Conservation (phyloP, 2,329 filamentous ascomycete species). For the Sporothrix variecibatus region DNA sequence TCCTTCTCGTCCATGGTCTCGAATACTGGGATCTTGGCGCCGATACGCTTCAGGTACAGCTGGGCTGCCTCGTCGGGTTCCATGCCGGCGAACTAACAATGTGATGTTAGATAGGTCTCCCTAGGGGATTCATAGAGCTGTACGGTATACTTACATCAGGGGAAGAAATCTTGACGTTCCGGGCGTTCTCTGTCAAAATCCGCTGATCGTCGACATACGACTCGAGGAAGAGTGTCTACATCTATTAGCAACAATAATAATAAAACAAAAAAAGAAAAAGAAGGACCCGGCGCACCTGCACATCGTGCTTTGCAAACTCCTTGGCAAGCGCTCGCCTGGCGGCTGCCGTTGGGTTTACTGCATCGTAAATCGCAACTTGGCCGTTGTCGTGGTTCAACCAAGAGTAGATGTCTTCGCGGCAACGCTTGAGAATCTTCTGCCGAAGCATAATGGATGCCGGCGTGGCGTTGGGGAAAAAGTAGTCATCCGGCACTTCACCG, state of each 20-base stretch:
- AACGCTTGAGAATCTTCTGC: conserved; percentile 97
- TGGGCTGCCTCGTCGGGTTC: conserved; percentile 87
- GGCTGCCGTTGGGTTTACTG: conserved; percentile 85
- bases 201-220: conserved; percentile 90
- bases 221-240: conserved; percentile 90
- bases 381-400: conserved; percentile 97
- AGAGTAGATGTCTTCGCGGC: conserved; percentile 92
- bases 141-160: conserved; percentile 67
- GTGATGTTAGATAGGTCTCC: background rate
- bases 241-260: background rate
- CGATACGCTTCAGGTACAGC: conserved; percentile 86
- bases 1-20: conserved; percentile 95
- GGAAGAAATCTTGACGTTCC: conserved; percentile 96
- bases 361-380: conserved; percentile 97
- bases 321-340: conserved; percentile 84
- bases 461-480: conserved; percentile 95
- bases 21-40: conserved; percentile 90
- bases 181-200: conserved; percentile 94
- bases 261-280: background rate
- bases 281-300: conserved; percentile 60
- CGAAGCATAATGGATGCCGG: conserved; percentile 88
- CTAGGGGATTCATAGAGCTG: too few relatives aligned
- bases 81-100: conserved; percentile 78
- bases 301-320: conserved; percentile 96
- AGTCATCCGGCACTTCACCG: conserved; percentile 88